A percentile compares a stretch with the other conserved stretches of the same genome.
Evolutionary conservation across 1,284 basidiomycete genomes (phyloP).

Genomic region (Austropuccinia psidii): DNA sequence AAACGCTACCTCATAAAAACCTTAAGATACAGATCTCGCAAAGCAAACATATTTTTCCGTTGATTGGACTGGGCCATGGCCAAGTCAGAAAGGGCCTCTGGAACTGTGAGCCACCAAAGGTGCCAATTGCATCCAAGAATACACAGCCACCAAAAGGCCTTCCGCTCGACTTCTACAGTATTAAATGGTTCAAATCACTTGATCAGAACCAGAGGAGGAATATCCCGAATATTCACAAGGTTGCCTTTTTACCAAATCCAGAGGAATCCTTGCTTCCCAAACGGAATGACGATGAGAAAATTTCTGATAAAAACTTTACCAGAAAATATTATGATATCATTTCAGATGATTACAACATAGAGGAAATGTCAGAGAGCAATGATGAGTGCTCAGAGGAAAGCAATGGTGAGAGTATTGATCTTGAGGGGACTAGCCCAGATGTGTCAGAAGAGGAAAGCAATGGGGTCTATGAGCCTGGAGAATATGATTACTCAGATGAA

Average conservation of each 20-base stretch:
- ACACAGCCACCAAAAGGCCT: background rate
- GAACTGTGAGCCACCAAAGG: background rate
- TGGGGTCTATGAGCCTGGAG: too few relatives aligned
- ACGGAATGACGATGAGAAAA: background rate
- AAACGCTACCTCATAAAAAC: slow-evolving; percentile 10
- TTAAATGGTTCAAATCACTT: background rate
- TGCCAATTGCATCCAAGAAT: background rate
- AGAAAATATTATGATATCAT: too few relatives aligned
- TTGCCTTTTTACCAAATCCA: background rate
- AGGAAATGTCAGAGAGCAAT: too few relatives aligned
- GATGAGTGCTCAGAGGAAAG: background rate
- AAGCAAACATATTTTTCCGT: slow-evolving; percentile 8
- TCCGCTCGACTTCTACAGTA: background rate
- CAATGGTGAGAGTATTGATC: background rate
- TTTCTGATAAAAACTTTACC: background rate
- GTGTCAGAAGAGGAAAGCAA: background rate
- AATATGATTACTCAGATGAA: too few relatives aligned
- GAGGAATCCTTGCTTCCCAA: background rate
- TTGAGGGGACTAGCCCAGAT: background rate
- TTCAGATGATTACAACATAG: too few relatives aligned
- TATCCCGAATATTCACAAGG: background rate
- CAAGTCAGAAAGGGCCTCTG: background rate
- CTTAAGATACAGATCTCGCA: background rate
- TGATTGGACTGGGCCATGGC: background rate
- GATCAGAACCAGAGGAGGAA: background rate